These are phyloP conservation scores for Solanum hybrid DNA, from an alignment of 305 asterid species.

Conservation along the genomic window DNA sequence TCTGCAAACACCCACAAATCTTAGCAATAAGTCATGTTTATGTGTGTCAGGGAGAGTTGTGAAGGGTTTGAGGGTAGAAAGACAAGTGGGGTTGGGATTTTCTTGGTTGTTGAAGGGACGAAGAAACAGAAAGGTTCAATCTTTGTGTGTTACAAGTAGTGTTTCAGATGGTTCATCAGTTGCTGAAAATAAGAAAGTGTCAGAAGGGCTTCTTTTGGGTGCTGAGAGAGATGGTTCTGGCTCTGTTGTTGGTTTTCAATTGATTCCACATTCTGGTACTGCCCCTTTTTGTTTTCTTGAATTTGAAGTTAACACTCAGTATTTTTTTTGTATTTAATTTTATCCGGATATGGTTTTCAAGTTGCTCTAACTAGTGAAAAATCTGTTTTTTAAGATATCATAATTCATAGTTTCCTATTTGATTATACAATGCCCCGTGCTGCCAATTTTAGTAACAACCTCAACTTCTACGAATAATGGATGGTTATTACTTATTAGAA, in stretches of 20 bases:
- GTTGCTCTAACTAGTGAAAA: not conserved
- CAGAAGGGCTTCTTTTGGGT: slow-evolving; percentile 40
- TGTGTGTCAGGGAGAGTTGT: not conserved
- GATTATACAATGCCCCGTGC: not conserved
- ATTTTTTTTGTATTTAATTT: not conserved
- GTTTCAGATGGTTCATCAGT: slow-evolving; percentile 19
- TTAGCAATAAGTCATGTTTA: not conserved
- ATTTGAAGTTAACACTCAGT: not conserved
- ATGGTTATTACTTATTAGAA: not conserved
- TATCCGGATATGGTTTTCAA: not conserved
- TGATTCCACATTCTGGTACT: slow-evolving; percentile 64
- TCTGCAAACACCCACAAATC: slow-evolving; percentile 6
- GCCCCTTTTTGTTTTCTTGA: not conserved
- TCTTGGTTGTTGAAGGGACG: slow-evolving; percentile 15
- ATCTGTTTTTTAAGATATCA: not conserved
- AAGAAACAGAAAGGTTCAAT: slow-evolving; percentile 20
- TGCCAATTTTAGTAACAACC: not conserved
- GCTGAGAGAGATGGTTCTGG: slow-evolving; percentile 49
- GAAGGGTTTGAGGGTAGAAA: slow-evolving; percentile 12
- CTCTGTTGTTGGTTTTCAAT: slow-evolving; percentile 51
- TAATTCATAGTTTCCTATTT: not conserved
- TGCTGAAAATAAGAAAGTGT: slow-evolving; percentile 2
- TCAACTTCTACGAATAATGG: not conserved
- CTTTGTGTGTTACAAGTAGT: slow-evolving; percentile 25
- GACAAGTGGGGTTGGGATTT: slow-evolving; percentile 45